Evolutionary conservation across 73 alveolate species (phyloP).

Genomic region (Paramecium sonneborni): DNA sequence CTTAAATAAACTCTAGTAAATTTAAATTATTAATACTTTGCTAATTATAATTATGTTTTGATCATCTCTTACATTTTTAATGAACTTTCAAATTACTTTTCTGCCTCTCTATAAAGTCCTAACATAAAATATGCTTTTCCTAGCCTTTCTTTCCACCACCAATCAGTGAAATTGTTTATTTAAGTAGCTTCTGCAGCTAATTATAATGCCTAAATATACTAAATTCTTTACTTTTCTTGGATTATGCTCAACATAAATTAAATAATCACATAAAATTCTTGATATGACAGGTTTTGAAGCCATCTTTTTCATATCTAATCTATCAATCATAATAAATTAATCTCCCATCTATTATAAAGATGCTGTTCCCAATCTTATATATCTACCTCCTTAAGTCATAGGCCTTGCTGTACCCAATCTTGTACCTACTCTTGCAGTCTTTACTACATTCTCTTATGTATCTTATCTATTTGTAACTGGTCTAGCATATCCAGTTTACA

Average conservation of each 20-base stretch:
- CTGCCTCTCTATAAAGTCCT: slow-evolving; percentile 99
- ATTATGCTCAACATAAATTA: slow-evolving; percentile 96
- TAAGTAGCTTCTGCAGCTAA: slow-evolving; percentile 96
- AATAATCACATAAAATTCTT: slow-evolving; percentile 96
- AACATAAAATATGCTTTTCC: slow-evolving; percentile 97
- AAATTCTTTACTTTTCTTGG: slow-evolving; percentile 71
- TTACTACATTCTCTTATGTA: slow-evolving; percentile 70
- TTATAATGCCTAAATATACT: slow-evolving; percentile 84
- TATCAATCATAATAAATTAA: slow-evolving; percentile 89
- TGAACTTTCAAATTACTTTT: slow-evolving; percentile 94
- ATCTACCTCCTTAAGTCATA: slow-evolving; percentile 88
- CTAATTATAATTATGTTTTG: slow-evolving; percentile 86
- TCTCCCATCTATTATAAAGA: slow-evolving; percentile 91
- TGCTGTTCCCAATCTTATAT: slow-evolving; percentile 98
- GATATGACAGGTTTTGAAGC: slow-evolving; percentile 93
- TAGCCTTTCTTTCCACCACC: slow-evolving; percentile 99
- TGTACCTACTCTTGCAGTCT: slow-evolving; percentile 77
- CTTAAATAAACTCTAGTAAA: slow-evolving; percentile 72
- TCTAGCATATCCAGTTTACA: slow-evolving; percentile 98
- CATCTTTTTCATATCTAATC: slow-evolving; percentile 90
- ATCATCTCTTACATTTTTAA: slow-evolving; percentile 91
- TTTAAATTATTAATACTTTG: slow-evolving; percentile 82
- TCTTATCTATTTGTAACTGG: slow-evolving; percentile 96
- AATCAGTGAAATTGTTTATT: slow-evolving; percentile 87
- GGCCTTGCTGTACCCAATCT: slow-evolving; percentile 86